Evolutionary conservation across 768 basidiomycete species (phyloP), one percentile per base, ranked within the genome.

Genomic region (Termitomyces sp.): DNA sequence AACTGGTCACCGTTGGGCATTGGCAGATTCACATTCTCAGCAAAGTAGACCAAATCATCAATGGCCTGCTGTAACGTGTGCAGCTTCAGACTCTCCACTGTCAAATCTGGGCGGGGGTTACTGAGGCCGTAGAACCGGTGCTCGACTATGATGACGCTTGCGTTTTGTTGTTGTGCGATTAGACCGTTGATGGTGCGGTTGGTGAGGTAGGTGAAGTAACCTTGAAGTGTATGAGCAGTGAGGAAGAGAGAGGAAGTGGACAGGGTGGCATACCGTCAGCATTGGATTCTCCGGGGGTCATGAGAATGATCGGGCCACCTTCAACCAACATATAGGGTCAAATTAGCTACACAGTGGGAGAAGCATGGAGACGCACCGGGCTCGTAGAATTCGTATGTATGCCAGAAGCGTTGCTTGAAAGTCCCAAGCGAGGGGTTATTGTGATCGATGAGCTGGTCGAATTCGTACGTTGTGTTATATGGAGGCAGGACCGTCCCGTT

Each of bases 61-160:
- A 88, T 82, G 7, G 86, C 84, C 68, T 89, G 88, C 62, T 87
- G 83, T 40, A 89, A 77, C 0, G 85, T 89, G 65, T 84, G 84
- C 7, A 81, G 57, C 43, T 71, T 66, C 40, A 89, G 68, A 63
- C 83, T 87, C 59, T 77, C 67, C 35, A 77, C 78, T 23, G 73
- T 79, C 20, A 89, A 76, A 64, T 89, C 76, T 22, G 77, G 70
- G 46, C 75, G 77, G 1, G 88, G 88, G 62, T 88, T 90, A 53
- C 87, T 89, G 18, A 79, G 66, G 11, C 88, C 88, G 58, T 83
- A 89, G 74, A 85, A 91, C 10, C 88, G 77, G 63, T 90, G 88
- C 61, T 90, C 88, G 25, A 88, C 56, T 25, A 89, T 67, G 58
- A 89, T 71, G 2, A 79, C 76, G 13, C 81, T 81, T 15, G 83